A percentile compares a stretch with the other conserved stretches of the same genome.
Conservation (phyloP, 1,139 yeast genomes). For the Yamadazyma diospyri region DNA sequence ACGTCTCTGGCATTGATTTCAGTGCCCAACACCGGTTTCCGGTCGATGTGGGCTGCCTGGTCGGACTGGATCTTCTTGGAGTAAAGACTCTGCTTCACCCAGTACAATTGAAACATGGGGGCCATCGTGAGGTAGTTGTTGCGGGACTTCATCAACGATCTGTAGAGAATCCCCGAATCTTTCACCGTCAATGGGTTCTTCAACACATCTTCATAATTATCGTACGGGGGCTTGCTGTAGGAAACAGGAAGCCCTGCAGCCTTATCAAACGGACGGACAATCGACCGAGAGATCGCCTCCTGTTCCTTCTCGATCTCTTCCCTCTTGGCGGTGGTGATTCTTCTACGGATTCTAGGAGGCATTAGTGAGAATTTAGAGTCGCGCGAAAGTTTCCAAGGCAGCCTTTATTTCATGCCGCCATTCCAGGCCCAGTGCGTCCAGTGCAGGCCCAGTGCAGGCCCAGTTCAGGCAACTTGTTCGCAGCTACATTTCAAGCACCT, state of each 20-base stretch:
- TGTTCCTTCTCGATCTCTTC: constrained; percentile 48
- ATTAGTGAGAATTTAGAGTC: no score
- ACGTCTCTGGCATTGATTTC: constrained; percentile 70
- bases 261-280: constrained; percentile 64
- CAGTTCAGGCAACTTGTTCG: no score
- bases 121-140: constrained; percentile 64
- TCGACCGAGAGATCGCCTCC: constrained; percentile 36
- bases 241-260: constrained; percentile 73
- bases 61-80: constrained; percentile 25
- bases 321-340: constrained; percentile 45
- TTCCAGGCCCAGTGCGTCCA: no score
- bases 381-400: no score
- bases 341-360: constrained; percentile 42
- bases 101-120: constrained; percentile 73
- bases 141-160: constrained; percentile 73
- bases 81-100: constrained; percentile 63
- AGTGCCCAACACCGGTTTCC: constrained; percentile 42
- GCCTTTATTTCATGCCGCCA: no score
- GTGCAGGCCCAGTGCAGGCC: no score
- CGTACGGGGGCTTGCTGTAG: constrained; percentile 56
- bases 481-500: no score
- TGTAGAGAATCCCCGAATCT: constrained; percentile 69
- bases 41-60: constrained; percentile 24
- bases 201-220: constrained; percentile 44
- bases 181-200: constrained; percentile 65